These are phyloP conservation scores for Cercophora sp. DNA, from an alignment of 495 filamentous ascomycete genomes.

Conservation along the genomic window DNA sequence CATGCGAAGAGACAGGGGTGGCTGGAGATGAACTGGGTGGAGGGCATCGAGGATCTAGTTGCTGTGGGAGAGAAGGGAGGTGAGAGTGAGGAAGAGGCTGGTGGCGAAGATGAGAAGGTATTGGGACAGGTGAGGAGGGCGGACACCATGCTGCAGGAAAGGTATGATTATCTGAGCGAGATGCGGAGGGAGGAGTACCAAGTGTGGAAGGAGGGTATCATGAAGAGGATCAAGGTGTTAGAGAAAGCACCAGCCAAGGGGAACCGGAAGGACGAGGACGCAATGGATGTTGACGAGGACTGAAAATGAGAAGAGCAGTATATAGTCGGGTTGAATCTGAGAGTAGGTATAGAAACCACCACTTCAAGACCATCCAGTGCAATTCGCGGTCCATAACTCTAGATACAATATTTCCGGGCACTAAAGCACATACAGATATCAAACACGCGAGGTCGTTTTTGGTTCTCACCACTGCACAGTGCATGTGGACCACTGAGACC, in stretches of 20 bases:
- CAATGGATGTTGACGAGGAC: constrained; percentile 25
- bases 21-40: constrained; percentile 68
- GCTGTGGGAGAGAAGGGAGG: constrained; percentile 14
- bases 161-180: constrained; percentile 75
- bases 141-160: constrained; percentile 81
- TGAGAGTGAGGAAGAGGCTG: constrained; percentile 18
- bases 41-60: constrained; percentile 38
- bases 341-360: too few species aligned
- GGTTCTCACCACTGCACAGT: too few species aligned
- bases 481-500: too few species aligned
- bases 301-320: not conserved
- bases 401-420: too few species aligned
- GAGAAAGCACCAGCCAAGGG: constrained; percentile 21
- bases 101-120: constrained; percentile 24
- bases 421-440: too few species aligned
- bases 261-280: constrained; percentile 10
- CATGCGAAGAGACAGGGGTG: constrained; percentile 55
- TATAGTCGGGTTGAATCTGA: too few species aligned
- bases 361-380: too few species aligned
- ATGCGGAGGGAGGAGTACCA: constrained; percentile 62
- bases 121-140: constrained; percentile 39
- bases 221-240: constrained; percentile 53
- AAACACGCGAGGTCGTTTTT: too few species aligned
- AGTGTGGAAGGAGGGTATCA: constrained; percentile 67
- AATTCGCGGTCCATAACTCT: too few species aligned